A percentile compares a stretch with the other conserved stretches of the same genome.
Evolutionary conservation across 2,329 filamentous ascomycete species (phyloP).

Genomic region (Diaporthe sp.): DNA sequence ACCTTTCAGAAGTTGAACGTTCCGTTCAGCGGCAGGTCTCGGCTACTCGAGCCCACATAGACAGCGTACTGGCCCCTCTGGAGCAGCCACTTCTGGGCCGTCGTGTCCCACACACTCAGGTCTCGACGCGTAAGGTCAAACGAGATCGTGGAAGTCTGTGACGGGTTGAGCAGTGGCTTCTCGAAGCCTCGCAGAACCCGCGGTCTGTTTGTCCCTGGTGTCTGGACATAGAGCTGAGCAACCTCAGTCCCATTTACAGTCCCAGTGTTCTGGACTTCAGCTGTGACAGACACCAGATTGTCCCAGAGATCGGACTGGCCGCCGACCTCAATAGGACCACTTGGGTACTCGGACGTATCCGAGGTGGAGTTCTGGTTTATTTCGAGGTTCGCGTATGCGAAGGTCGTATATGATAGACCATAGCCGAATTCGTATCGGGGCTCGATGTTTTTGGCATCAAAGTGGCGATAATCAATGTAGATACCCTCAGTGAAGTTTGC

Average conservation of each 20-base stretch:
- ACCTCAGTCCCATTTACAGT: slow-evolving; percentile 59
- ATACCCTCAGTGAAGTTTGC: slow-evolving; percentile 66
- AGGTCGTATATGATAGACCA: slow-evolving; percentile 69
- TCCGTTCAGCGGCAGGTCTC: slow-evolving; percentile 57
- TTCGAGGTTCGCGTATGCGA: slow-evolving; percentile 59
- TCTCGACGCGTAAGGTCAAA: slow-evolving; percentile 74
- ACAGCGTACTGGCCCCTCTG: slow-evolving; percentile 59
- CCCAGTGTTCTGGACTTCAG: slow-evolving; percentile 59
- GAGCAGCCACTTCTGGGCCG: slow-evolving; percentile 72
- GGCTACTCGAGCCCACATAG: slow-evolving; percentile 63
- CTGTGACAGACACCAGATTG: slow-evolving; percentile 55
- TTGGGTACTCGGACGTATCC: slow-evolving; percentile 53
- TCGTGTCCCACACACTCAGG: slow-evolving; percentile 75
- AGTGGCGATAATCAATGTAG: slow-evolving; percentile 68
- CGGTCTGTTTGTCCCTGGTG: slow-evolving; percentile 60
- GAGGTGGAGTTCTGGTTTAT: slow-evolving; percentile 50
- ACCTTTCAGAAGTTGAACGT: slow-evolving; percentile 39
- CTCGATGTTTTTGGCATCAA: slow-evolving; percentile 61
- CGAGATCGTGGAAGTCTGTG: slow-evolving; percentile 57
- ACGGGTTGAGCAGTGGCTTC: slow-evolving; percentile 66
- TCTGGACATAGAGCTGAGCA: slow-evolving; percentile 61
- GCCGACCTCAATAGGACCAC: slow-evolving; percentile 56
- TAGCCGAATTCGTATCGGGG: slow-evolving; percentile 70
- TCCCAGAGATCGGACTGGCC: slow-evolving; percentile 64
- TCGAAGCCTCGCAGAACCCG: slow-evolving; percentile 77